phyloP scores from a whole-genome alignment of 257 asterid species.

The Solanum chilense region DNA sequence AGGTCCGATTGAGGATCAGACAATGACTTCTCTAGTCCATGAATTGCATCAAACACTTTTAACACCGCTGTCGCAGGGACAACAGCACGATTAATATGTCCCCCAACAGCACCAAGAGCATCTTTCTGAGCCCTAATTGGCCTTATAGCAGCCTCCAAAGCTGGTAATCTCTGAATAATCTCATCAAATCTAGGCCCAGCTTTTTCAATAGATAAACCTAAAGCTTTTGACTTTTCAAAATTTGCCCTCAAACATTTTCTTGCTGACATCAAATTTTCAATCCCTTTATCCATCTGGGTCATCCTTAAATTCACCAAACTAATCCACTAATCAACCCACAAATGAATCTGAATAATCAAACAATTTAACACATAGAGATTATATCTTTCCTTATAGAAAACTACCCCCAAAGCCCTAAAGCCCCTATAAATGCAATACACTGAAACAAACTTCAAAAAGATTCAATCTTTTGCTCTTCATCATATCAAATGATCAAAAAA shows the following conservation, averaged over 20 bases:
- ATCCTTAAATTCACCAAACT: not conserved
- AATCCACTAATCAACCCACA: not conserved
- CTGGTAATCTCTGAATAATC: slow-evolving; percentile 57
- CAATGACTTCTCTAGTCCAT: slow-evolving; percentile 71
- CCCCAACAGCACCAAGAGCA: slow-evolving; percentile 64
- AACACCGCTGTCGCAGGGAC: slow-evolving; percentile 95
- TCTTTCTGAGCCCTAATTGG: slow-evolving; percentile 65
- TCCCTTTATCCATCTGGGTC: slow-evolving; percentile 39
- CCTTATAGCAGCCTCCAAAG: slow-evolving; percentile 58
- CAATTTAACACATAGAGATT: not conserved
- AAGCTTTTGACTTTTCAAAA: slow-evolving; percentile 56
- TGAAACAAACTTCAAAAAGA: not conserved
- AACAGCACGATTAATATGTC: slow-evolving; percentile 80
- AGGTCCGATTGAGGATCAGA: slow-evolving; percentile 69
- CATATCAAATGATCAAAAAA: not conserved
- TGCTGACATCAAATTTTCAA: slow-evolving; percentile 53
- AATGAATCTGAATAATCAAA: not conserved
- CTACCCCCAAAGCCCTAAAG: not conserved
- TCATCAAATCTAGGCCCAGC: slow-evolving; percentile 66
- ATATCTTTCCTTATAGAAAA: not conserved
- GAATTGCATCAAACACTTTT: slow-evolving; percentile 92
- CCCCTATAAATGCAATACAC: not conserved
- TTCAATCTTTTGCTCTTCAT: not conserved
- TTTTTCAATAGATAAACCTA: slow-evolving; percentile 46
- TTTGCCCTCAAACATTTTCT: slow-evolving; percentile 52